phyloP scores from a whole-genome alignment of 306 rosid species.

The Quercus dentata region DNA sequence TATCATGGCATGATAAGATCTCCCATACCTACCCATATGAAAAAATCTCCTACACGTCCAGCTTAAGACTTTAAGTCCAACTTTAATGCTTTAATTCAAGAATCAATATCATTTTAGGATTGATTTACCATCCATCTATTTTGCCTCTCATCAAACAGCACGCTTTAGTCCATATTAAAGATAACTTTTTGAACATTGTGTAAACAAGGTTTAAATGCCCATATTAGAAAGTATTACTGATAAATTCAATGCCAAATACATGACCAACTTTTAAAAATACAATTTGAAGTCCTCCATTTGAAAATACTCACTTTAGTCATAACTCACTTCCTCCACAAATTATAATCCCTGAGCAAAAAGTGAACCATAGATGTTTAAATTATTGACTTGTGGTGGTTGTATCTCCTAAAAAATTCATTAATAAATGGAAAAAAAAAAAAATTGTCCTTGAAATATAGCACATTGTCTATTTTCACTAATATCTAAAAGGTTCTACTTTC shows the following conservation, averaged over 20 bases:
- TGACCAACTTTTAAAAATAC: not conserved
- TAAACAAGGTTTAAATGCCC: not conserved
- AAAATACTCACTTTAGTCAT: too few relatives aligned
- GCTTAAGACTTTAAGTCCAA: not conserved
- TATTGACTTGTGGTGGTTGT: not conserved
- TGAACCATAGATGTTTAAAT: not conserved
- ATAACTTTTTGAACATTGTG: not conserved
- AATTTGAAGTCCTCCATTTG: too few relatives aligned
- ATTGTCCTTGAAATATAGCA: too few relatives aligned
- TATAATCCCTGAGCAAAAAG: not conserved
- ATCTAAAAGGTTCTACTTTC: too few relatives aligned
- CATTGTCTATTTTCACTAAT: too few relatives aligned
- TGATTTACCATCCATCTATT: not conserved
- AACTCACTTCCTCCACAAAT: too few relatives aligned
- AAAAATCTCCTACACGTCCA: not conserved
- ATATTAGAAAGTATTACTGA: not conserved
- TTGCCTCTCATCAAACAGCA: not conserved
- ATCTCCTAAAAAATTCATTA: not conserved
- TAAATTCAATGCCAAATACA: not conserved
- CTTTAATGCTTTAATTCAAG: not conserved
- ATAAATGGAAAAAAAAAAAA: not conserved
- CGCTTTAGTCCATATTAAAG: not conserved
- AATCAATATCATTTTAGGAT: not conserved
- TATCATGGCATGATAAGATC: not conserved
- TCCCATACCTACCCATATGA: not conserved